Percentiles rank a stretch among this genome's conserved stretches.
Evolutionary conservation across 768 basidiomycete genomes (phyloP).

Genomic region (Amylocystis lapponica): DNA sequence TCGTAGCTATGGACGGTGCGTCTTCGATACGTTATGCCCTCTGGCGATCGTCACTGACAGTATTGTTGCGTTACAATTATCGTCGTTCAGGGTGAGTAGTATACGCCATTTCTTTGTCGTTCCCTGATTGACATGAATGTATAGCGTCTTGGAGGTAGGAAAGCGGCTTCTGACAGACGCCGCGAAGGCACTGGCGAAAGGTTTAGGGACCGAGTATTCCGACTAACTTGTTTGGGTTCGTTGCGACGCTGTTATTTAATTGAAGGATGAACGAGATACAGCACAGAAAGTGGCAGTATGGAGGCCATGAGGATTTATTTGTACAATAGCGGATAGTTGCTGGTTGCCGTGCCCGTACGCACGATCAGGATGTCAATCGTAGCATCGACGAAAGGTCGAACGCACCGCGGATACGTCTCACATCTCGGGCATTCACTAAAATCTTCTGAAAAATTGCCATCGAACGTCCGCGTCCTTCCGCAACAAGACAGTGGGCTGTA

Average conservation of each 20-base stretch:
- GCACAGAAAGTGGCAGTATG: too few species aligned
- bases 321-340: not conserved
- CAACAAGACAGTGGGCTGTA: too few species aligned
- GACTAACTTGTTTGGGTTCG: too few species aligned
- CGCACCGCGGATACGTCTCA: too few species aligned
- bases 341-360: too few species aligned
- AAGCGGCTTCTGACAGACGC: slow-evolving; percentile 34
- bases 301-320: too few species aligned
- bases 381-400: too few species aligned
- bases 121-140: not conserved
- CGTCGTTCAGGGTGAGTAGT: slow-evolving; percentile 11
- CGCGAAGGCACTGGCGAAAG: slow-evolving; percentile 27
- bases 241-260: too few species aligned
- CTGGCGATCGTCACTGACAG: not conserved
- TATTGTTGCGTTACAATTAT: not conserved
- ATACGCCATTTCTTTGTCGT: not conserved
- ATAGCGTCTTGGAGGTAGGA: slow-evolving; percentile 33
- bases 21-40: not conserved
- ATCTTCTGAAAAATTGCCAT: too few species aligned
- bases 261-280: too few species aligned
- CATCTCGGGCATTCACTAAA: too few species aligned
- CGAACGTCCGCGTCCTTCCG: too few species aligned
- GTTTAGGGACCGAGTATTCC: slow-evolving; percentile 22
- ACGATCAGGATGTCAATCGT: not conserved
- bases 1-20: slow-evolving; percentile 72